Evolutionary conservation across 305 asterid genomes (phyloP).

Genomic region (Fraxinus sp.): DNA sequence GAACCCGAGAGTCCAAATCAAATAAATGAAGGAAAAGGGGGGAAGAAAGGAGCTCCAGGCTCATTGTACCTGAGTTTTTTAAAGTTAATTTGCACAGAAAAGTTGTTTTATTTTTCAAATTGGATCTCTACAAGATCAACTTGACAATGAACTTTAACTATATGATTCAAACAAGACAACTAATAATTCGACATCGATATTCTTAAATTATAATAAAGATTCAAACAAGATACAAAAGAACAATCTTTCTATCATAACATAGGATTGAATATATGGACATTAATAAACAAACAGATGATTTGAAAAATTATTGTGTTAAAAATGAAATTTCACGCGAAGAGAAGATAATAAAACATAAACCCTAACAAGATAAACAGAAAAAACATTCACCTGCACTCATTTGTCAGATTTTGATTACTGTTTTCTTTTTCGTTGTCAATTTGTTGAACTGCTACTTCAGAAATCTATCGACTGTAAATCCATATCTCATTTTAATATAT

Average conservation of each 20-base stretch:
- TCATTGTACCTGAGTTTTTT: not conserved
- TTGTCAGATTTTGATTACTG: not conserved
- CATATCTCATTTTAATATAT: not conserved
- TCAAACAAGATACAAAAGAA: not conserved
- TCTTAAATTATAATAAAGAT: not conserved
- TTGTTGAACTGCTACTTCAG: not conserved
- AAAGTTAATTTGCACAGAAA: not conserved
- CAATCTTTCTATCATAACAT: not conserved
- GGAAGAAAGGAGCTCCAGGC: not conserved
- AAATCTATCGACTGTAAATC: not conserved
- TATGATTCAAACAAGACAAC: not conserved
- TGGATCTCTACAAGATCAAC: not conserved
- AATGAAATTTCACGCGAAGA: not conserved
- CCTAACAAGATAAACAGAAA: not conserved
- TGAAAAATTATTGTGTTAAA: not conserved
- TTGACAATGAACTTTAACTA: not conserved
- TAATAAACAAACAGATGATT: not conserved
- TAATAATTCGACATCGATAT: not conserved
- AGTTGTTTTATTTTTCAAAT: not conserved
- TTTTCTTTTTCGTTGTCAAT: not conserved
- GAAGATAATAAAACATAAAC: slow-evolving; percentile 13
- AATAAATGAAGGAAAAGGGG: not conserved
- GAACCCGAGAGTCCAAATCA: not conserved
- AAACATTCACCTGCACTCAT: slow-evolving; percentile 43
- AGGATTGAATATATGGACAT: not conserved